Base-by-base conservation (phyloP, 164 flowering plant genomes). In the Pachysandra terminalis region DNA sequence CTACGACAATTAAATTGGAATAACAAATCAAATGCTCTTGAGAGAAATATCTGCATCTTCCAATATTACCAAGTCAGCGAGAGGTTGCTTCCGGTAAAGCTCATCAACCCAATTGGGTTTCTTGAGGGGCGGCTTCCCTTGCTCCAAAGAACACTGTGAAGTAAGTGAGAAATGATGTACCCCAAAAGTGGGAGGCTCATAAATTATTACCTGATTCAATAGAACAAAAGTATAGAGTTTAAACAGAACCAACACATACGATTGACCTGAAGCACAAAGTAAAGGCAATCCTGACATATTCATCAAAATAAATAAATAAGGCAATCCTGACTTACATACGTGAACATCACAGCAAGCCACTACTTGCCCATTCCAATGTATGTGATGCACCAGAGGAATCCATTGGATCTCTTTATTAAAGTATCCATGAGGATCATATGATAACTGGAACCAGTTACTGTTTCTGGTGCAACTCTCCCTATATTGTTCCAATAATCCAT, bases 51-150 rank as follows among this genome's bases (percentile, higher is more conserved):
- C 37, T 32, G 37, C 7, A 32, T 52, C 48, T 16, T 5, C 19
- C 58, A 45, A 26, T 45, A 35, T 79, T 87, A 96, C 99, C 96
- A 91, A 78, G 73, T 89, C 94, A 73, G 78, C 59, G 21, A 59
- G 68, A 60, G 77, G 75, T 61, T 79, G 76, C 74, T 77, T 83
- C 53, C 67, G 63, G 54, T 81, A 66, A 74, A 93, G 95, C 56
- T 85, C 83, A 65, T 83, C 68, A 72, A 86, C 74, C 99, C 99
- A 96, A 71, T 77, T 79, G 58, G 99, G 99, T 63, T 78, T 87
- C 79, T 82, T 90, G 28, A 67, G 40, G 59, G 74, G 69, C 64
- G 51, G 57, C 68, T 66, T 69, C 49, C 32, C 77, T 66, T 65
- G 78, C 64, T 81, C 78, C 64, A 71, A 70, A 48, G 74, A 74